Evolutionary conservation across 2,329 filamentous ascomycete species (phyloP), one percentile per base, ranked within the genome.

Genomic region (Ilyonectria robusta): DNA sequence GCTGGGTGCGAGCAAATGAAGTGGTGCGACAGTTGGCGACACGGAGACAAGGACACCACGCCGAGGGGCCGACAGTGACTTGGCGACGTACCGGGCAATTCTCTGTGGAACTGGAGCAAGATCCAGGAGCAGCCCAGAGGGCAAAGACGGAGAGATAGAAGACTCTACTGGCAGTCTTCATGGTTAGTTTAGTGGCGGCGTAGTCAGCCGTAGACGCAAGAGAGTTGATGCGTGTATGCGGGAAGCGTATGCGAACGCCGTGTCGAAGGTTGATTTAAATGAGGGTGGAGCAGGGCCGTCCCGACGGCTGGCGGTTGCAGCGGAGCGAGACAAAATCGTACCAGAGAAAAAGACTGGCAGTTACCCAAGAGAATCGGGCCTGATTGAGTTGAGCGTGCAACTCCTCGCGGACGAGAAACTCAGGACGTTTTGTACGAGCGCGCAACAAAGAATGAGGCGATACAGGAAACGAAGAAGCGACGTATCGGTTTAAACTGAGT

Each of bases 91-190:
- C 87, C 79, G 84, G 81, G 75, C 87, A 89, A 73, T 84, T 84
- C 78, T 86, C 84, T 74, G 84, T 79, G 67, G 79, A 74, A 63
- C 72, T 78, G 56, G 78, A 75, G 77, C 87, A 89, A 72, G 80
- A 81, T 26, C 81, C 84, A 48, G 84, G 80, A 48, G 83, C 76
- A 40, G 82, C 82, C 86, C 85, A 89, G 65, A 89, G 84, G 67
- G 87, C 81, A 78, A 89, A 88, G 65, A 89, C 77, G 35, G 84
- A 84, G 68, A 89, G 83, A 75, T 85, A 89, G 74, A 89, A 88
- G 59, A 87, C 79, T 72, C 84, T 85, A 71, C 84, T 82, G 44
- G 86, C 86, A 72, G 86, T 80, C 77, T 82, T 87, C 87, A 89
- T 89, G 69, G 67, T 73, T 65, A 56, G 50, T 50, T 42, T 31